Evolutionary conservation across 2,329 filamentous ascomycete species (phyloP).

Genomic region (Ophiocordyceps sinensis): DNA sequence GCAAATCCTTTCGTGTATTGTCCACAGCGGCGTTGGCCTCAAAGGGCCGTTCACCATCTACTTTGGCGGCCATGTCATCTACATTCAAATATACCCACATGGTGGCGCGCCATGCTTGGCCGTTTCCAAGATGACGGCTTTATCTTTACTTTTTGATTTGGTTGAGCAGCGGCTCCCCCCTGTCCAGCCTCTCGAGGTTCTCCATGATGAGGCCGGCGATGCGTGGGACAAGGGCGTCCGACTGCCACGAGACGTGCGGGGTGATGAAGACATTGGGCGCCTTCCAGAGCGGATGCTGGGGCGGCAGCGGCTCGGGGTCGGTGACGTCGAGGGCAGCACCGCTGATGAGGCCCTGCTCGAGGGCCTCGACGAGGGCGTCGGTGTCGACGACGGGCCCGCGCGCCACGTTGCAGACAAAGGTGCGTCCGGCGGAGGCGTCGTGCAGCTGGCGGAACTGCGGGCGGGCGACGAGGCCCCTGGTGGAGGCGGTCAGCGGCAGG

Average conservation of each 20-base stretch:
- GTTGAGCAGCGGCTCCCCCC: slow-evolving; percentile 12
- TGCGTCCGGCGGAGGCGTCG: neutral
- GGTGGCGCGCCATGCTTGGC: too few relatives aligned
- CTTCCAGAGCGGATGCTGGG: slow-evolving; percentile 49
- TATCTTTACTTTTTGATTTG: slow-evolving; percentile 7
- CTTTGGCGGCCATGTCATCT: too few relatives aligned
- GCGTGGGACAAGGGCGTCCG: slow-evolving; percentile 12
- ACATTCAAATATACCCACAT: too few relatives aligned
- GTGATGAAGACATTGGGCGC: slow-evolving; percentile 47
- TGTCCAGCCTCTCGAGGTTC: slow-evolving; percentile 15
- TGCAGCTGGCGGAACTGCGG: slow-evolving; percentile 26
- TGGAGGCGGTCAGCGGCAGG: slow-evolving; percentile 23
- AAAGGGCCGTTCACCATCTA: too few relatives aligned
- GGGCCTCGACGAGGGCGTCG: slow-evolving; percentile 39
- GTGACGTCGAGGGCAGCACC: slow-evolving; percentile 60
- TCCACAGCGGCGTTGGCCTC: too few relatives aligned
- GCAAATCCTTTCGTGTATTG: too few relatives aligned
- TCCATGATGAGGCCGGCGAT: slow-evolving; percentile 11
- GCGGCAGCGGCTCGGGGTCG: slow-evolving; percentile 55
- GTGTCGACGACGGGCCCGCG: slow-evolving; percentile 31
- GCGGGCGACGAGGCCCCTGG: slow-evolving; percentile 25
- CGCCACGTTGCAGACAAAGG: slow-evolving; percentile 52
- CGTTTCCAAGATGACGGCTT: too few relatives aligned
- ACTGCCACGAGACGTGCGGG: slow-evolving; percentile 22
- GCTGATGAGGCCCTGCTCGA: slow-evolving; percentile 23